These are phyloP conservation scores for Eudorina sp. DNA, from an alignment of 139 green algal genomes.

Conservation along the genomic window DNA sequence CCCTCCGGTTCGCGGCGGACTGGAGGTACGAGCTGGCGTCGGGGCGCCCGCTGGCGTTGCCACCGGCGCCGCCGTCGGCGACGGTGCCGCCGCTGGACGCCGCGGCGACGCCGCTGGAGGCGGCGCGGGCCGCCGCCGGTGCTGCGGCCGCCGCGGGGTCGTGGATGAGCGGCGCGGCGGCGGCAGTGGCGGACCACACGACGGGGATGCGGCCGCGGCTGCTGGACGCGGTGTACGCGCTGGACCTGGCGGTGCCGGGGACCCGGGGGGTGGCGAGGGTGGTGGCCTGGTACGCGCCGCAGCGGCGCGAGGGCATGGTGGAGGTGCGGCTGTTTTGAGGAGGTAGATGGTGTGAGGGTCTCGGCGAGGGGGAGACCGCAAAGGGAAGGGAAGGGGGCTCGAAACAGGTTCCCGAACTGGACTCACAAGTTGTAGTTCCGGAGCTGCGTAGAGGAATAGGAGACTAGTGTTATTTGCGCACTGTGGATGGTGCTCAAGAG, in stretches of 20 bases:
- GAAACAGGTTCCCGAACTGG: no score
- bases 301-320: slow-evolving; percentile 73
- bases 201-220: slow-evolving; percentile 67
- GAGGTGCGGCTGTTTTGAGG: slow-evolving; percentile 73
- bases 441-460: no score
- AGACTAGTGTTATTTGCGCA: no score
- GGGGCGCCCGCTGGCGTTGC: slow-evolving; percentile 38
- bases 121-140: not conserved
- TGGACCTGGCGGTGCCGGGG: slow-evolving; percentile 73
- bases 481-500: no score
- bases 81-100: no score
- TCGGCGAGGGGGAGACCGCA: no score
- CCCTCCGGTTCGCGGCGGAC: slow-evolving; percentile 75
- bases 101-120: no score
- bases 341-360: not conserved
- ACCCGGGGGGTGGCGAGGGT: slow-evolving; percentile 68
- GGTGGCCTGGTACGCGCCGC: slow-evolving; percentile 77
- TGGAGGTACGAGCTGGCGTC: slow-evolving; percentile 74
- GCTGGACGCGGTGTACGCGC: slow-evolving; percentile 70
- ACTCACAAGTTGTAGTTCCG: no score
- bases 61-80: not conserved
- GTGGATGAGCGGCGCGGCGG: slow-evolving; percentile 7
- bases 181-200: slow-evolving; percentile 42
- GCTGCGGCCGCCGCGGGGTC: not conserved
- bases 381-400: no score